Evolutionary conservation across 805 yeast species (phyloP).

Genomic region (Metschnikowia henanensis): DNA sequence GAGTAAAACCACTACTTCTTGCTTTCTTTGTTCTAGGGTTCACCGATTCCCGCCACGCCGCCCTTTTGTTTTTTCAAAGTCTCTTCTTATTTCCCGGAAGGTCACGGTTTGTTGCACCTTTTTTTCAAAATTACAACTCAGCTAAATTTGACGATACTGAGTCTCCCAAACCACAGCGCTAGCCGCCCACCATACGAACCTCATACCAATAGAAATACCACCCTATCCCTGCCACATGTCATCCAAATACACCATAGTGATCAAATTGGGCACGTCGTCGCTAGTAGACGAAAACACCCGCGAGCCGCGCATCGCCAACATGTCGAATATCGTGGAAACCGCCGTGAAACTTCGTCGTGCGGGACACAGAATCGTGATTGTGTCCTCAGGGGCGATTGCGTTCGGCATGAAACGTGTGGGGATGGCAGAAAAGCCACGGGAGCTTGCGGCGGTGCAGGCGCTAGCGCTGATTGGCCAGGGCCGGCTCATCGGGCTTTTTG

Average conservation of each 20-base stretch:
- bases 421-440: conserved; percentile 65
- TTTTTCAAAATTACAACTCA: no score
- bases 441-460: conserved; percentile 82
- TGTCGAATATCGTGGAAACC: conserved; percentile 90
- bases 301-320: conserved; percentile 87
- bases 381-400: conserved; percentile 96
- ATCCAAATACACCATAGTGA: conserved; percentile 53
- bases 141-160: no score
- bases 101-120: no score
- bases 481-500: conserved; percentile 88
- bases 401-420: conserved; percentile 84
- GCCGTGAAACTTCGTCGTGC: conserved; percentile 78
- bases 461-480: conserved; percentile 97
- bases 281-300: conserved; percentile 87
- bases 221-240: no score
- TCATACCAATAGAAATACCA: no score
- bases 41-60: no score
- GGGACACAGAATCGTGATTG: conserved; percentile 86
- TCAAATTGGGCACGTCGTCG: conserved; percentile 82
- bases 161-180: no score
- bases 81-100: no score
- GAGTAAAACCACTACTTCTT: no score
- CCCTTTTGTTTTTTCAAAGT: no score
- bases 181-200: no score
- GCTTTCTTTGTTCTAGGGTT: no score